Evolutionary conservation across 202 grass and related monocot genomes (phyloP).

Genomic region (Hordeum pubiflorum): DNA sequence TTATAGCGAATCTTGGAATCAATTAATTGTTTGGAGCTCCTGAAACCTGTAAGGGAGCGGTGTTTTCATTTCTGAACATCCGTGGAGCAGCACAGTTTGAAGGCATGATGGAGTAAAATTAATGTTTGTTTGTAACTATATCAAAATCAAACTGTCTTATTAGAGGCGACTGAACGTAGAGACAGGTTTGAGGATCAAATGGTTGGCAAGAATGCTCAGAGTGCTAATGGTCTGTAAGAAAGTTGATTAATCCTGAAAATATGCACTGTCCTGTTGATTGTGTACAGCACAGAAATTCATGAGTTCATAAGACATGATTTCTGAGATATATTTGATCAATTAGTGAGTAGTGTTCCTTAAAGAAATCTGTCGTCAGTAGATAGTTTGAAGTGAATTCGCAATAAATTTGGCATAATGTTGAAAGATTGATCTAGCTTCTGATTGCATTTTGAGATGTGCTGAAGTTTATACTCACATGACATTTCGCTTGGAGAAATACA

Average conservation of each 20-base stretch:
- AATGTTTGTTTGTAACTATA: neutral
- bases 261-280: neutral
- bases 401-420: neutral
- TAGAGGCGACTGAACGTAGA: neutral
- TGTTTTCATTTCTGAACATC: neutral
- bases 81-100: neutral
- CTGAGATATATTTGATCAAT: neutral
- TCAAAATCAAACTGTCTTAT: neutral
- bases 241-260: neutral
- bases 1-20: neutral
- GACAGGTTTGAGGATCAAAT: neutral
- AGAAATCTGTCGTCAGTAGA: neutral
- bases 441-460: neutral
- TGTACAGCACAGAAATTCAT: neutral
- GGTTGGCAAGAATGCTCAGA: neutral
- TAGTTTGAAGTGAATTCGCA: neutral
- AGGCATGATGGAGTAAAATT: neutral
- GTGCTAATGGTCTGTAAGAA: neutral
- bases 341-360: neutral
- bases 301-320: neutral
- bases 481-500: neutral
- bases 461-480: neutral
- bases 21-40: neutral
- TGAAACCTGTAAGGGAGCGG: neutral
- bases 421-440: neutral